phyloP scores from a whole-genome alignment of 306 rosid genomes.

The Medicago lupulina region DNA sequence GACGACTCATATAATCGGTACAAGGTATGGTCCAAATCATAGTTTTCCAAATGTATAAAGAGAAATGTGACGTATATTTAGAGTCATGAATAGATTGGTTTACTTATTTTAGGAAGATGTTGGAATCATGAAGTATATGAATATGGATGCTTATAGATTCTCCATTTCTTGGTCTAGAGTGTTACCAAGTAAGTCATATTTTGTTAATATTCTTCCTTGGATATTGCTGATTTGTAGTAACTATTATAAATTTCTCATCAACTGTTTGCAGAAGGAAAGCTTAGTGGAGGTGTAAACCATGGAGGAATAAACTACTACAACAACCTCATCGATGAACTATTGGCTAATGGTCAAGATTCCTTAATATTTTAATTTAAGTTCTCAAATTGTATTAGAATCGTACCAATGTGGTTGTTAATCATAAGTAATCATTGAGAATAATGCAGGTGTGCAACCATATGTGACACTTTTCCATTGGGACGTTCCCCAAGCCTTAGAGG shows the following conservation, averaged over 20 bases:
- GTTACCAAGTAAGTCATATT: slow-evolving; percentile 61
- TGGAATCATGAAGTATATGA: slow-evolving; percentile 63
- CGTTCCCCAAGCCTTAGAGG: slow-evolving; percentile 51
- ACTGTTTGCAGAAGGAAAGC: slow-evolving; percentile 57
- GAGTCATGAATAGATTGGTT: slow-evolving; percentile 22
- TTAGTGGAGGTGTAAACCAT: slow-evolving; percentile 61
- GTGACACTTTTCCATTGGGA: slow-evolving; percentile 54
- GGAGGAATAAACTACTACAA: slow-evolving; percentile 65
- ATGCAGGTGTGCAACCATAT: slow-evolving; percentile 46
- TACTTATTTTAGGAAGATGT: slow-evolving; percentile 65
- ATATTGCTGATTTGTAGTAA: slow-evolving; percentile 11
- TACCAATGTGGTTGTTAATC: slow-evolving; percentile 11
- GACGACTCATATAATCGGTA: slow-evolving; percentile 56
- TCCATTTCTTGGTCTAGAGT: slow-evolving; percentile 58
- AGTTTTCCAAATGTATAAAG: neutral
- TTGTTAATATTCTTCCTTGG: neutral
- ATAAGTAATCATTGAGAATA: slow-evolving; percentile 6
- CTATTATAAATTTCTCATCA: slow-evolving; percentile 15
- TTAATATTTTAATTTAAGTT: neutral
- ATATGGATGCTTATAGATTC: slow-evolving; percentile 63
- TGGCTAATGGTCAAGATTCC: slow-evolving; percentile 54
- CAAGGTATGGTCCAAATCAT: slow-evolving; percentile 41
- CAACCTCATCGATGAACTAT: slow-evolving; percentile 60
- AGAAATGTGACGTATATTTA: neutral
- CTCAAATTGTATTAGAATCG: slow-evolving; percentile 1